Base-by-base conservation (phyloP, 805 yeast genomes). In the Saccharomycopsis fermentans region DNA sequence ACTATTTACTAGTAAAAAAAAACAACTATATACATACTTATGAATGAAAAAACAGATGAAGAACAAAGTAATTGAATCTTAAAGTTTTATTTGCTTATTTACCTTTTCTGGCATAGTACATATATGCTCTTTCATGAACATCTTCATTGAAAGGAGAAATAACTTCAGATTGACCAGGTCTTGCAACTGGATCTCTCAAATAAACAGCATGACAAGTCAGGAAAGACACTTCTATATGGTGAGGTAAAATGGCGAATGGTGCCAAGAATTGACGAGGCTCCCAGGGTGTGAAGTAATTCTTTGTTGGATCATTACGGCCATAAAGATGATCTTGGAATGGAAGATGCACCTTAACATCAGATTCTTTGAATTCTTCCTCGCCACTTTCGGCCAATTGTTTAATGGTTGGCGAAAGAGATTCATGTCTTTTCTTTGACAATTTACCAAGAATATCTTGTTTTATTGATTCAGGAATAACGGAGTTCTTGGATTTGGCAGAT, bases 101-200 rank as follows among this genome's bases (percentile, higher is more conserved):
- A 57, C 91, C 88, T 68, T 81, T 83, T 78, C 90, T 84, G 55
- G 81, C 81, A 73, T 92, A 92, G 81, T 85, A 90, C 94, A 90
- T 87, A 77, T 87, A 91, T 47, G 97, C 96, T 71, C 96, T 83
- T 74, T 91, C 94, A 68, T 92, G 97, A 64, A 84, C 82, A 60
- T 83, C 84, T 62, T 82, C 77, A 40, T 85, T 84, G 71, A 86
- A 89, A 57, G 99, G 99, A 58, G 96, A 77, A 63, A 94, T 87
- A 60, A 94, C 96, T 76, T 94, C 99, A 35, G 96, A 87, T 69
- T 88, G 91, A 59, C 97, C 97, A 6, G 97, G 97, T 71, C 97
- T 82, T 14, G 97, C 96, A 55, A 94, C 90, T 16, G 99, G 99
- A 71, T 94, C 96, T 73, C 97, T 86, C 71, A 94, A 74, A 72